These are phyloP conservation scores for Limonomyces culmigenus DNA, from an alignment of 1,284 basidiomycete genomes.

Conservation along the genomic window DNA sequence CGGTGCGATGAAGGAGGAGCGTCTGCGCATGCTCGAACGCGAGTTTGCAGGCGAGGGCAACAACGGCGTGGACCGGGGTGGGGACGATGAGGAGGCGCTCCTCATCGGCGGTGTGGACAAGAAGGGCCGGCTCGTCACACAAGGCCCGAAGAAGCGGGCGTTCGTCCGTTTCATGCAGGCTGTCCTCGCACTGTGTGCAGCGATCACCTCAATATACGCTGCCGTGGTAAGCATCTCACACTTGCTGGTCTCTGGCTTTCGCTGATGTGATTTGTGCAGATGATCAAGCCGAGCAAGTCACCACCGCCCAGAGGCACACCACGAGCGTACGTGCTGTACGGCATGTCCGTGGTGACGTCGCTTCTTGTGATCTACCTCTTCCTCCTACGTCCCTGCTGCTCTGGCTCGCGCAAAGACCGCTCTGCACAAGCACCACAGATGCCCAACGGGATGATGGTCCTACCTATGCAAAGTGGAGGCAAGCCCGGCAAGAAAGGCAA, in stretches of 20 bases:
- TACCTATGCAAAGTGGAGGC: constrained; percentile 32
- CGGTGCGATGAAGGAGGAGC: constrained; percentile 39
- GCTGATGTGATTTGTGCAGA: constrained; percentile 15
- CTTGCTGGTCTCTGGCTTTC: constrained; percentile 1
- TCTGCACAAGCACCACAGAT: constrained; percentile 16
- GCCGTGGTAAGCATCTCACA: constrained; percentile 29
- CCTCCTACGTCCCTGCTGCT: constrained; percentile 36
- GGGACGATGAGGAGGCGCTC: constrained; percentile 23
- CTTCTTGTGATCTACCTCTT: constrained; percentile 36
- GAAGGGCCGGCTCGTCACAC: constrained; percentile 38
- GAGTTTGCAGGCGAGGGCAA: constrained; percentile 30
- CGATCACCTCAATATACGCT: constrained; percentile 40
- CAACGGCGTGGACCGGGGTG: no score
- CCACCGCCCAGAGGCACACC: constrained; percentile 40
- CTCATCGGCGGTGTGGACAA: constrained; percentile 38
- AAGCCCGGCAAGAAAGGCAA: constrained; percentile 20
- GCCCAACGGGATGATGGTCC: constrained; percentile 40
- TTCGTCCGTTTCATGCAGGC: constrained; percentile 30
- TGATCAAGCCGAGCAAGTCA: constrained; percentile 32
- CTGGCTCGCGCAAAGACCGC: constrained; percentile 13
- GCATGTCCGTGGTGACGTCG: constrained; percentile 33
- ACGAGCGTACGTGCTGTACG: constrained; percentile 38
- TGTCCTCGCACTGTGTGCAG: constrained; percentile 30
- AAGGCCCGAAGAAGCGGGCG: constrained; percentile 41
- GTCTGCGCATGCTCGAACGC: constrained; percentile 49